Base-by-base conservation (phyloP, 2,329 filamentous ascomycete species). In the Claviceps spartinae region DNA sequence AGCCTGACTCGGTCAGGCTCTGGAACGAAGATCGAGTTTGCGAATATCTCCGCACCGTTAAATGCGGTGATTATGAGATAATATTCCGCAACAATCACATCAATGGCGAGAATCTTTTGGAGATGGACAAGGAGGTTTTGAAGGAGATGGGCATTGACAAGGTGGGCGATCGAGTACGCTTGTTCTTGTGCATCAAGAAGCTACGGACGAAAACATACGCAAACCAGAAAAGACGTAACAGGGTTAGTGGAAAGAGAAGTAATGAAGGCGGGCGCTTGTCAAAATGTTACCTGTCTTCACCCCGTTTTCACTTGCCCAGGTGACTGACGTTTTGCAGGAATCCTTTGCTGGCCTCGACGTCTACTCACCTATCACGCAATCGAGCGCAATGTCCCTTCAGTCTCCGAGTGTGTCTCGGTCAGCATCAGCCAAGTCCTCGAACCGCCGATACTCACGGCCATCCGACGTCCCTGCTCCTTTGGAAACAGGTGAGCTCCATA, bases 91-190 rank as follows among this genome's bases (percentile, higher is more conserved):
- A 83, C 64, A 95, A 98, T 67, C 88, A 97, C 68, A 96, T 98
- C 73, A 98, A 93, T 65, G 93, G 93, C 62, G 89, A 96, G 71
- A 96, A 95, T 64, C 75, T 98, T 45, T 77, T 98, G 60, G 93
- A 98, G 70, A 91, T 96, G 76, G 93, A 98, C 69, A 94, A 95
- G 73, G 85, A 89, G 52, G 88, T 95, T 42, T 76, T 98, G 57
- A 94, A 95, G 68, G 93, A 98, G 67, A 95, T 98, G 81, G 93
- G 93, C 44, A 91, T 98, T 60, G 94, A 95, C 60, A 98, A 97
- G 69, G 87, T 98, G 58, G 93, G 93, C 57, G 93, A 98, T 67
- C 83, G 93, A 51, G 91, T 98, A 38, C 86, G 91, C 56, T 84
- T 98, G 55, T 90, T 88, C 62, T 77, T 90, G 56, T 83, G 84